phyloP scores from a whole-genome alignment of 805 yeast genomes.

The Cyberlindnera subsufficiens region DNA sequence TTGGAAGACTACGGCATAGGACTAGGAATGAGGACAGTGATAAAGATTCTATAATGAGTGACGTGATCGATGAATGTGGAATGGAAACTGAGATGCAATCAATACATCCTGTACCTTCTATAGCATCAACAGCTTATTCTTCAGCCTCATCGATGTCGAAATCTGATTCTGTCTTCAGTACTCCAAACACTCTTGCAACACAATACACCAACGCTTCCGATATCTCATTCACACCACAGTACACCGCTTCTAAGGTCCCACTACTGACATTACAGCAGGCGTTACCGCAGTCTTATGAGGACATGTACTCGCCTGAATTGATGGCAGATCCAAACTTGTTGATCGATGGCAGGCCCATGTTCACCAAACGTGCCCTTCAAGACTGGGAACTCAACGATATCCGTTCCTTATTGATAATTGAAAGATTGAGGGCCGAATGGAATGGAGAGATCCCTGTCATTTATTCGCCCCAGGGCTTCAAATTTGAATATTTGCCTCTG shows the following conservation, averaged over 20 bases:
- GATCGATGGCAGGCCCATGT: constrained; percentile 54
- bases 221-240: constrained; percentile 1
- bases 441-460: constrained; percentile 42
- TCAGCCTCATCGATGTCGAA: constrained; percentile 4
- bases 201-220: constrained; percentile 12
- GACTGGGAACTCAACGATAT: constrained; percentile 73
- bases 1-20: constrained; percentile 3
- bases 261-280: constrained; percentile 39
- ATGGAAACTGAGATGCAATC: constrained; percentile 13
- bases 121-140: constrained; percentile 7
- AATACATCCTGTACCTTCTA: constrained; percentile 21
- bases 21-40: background rate
- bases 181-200: constrained; percentile 15
- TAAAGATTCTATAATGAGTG: constrained; percentile 14
- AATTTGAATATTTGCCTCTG: constrained; percentile 47
- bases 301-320: constrained; percentile 55
- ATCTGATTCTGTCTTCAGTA: constrained; percentile 16
- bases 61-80: background rate
- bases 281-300: constrained; percentile 44
- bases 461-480: constrained; percentile 30
- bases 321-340: constrained; percentile 38
- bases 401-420: constrained; percentile 54
- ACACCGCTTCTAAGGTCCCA: constrained; percentile 1
- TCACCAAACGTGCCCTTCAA: constrained; percentile 54
- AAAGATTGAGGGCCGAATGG: constrained; percentile 48